Conservation (phyloP, 805 yeast species). For the Sungouiella blattae region DNA sequence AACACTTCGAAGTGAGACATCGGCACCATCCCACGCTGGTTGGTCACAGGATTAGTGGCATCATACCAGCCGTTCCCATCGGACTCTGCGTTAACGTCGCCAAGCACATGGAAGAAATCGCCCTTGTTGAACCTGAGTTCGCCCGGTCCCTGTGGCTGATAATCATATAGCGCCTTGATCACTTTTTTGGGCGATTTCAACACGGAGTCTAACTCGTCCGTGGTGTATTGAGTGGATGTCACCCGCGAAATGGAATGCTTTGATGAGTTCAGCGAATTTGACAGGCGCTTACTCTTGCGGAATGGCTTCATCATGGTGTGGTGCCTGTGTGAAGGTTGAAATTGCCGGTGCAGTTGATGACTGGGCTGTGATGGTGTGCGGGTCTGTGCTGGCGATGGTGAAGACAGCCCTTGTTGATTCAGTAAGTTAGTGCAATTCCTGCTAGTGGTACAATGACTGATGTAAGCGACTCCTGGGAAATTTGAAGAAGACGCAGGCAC, state of each 20-base stretch:
- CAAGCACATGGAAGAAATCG: slow-evolving; percentile 79
- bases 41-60: slow-evolving; percentile 81
- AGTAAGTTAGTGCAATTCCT: not conserved
- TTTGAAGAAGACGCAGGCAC: too few relatives aligned
- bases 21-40: slow-evolving; percentile 83
- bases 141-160: slow-evolving; percentile 73
- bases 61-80: slow-evolving; percentile 69
- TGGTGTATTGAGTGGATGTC: slow-evolving; percentile 15
- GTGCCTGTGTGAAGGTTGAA: slow-evolving; percentile 1
- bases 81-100: slow-evolving; percentile 19
- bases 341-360: not conserved
- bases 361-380: not conserved
- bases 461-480: too few relatives aligned
- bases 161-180: slow-evolving; percentile 76
- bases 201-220: slow-evolving; percentile 16
- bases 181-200: slow-evolving; percentile 70
- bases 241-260: slow-evolving; percentile 33
- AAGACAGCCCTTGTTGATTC: not conserved
- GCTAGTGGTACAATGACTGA: too few relatives aligned
- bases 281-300: slow-evolving; percentile 40
- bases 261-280: slow-evolving; percentile 24
- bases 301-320: slow-evolving; percentile 37
- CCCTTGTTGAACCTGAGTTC: slow-evolving; percentile 78
- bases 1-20: slow-evolving; percentile 77
- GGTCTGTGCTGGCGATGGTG: not conserved